Percentiles rank a stretch among this genome's conserved stretches.
Conservation (phyloP, 208 protist species). For the Acanthamoeba sp. region DNA sequence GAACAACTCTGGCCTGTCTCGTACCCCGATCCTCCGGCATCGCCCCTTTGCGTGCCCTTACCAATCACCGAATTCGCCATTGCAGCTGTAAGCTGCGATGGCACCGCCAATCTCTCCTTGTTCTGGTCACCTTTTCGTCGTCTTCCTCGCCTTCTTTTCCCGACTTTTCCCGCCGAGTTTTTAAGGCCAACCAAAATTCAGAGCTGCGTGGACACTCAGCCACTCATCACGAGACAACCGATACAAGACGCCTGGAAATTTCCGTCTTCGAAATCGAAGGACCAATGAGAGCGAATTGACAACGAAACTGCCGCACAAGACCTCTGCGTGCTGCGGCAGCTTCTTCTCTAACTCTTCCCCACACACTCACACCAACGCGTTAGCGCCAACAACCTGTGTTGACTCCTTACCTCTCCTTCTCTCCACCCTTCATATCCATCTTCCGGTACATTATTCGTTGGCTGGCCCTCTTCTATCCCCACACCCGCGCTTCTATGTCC, state of each 20-base stretch:
- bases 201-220: not conserved
- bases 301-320: constrained; percentile 37
- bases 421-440: not conserved
- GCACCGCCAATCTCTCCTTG: not conserved
- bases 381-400: constrained; percentile 7
- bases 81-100: not conserved
- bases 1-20: not conserved
- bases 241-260: constrained; percentile 5
- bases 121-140: constrained; percentile 24
- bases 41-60: not conserved
- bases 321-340: not conserved
- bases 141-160: constrained; percentile 23
- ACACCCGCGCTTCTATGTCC: not conserved
- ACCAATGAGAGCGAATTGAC: constrained; percentile 31
- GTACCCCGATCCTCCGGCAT: not conserved
- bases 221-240: not conserved
- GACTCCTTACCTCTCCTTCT: not conserved
- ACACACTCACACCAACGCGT: not conserved
- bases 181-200: not conserved
- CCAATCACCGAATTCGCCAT: constrained; percentile 4
- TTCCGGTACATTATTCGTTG: not conserved
- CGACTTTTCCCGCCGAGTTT: not conserved
- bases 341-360: not conserved
- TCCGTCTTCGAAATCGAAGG: not conserved
- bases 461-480: not conserved